Base-by-base conservation (phyloP, 2,329 filamentous ascomycete genomes). In the Penicillium sclerotigenum region DNA sequence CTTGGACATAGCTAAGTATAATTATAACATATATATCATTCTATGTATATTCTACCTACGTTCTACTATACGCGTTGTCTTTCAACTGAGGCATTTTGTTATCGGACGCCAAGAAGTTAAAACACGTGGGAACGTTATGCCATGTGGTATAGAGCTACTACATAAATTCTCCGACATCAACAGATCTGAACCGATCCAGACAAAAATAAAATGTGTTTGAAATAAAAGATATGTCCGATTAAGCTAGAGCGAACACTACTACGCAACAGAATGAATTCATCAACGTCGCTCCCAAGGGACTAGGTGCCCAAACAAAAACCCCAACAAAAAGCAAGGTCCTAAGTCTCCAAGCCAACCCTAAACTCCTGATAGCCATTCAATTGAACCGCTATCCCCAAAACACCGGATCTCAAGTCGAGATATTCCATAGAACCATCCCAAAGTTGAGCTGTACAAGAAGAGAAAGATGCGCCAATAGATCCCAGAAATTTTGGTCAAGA, bases 371-470 rank as follows among this genome's bases (percentile, higher is more conserved):
- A 60, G 56, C 46, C 56, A 62, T 56, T 45, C 41, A 53, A 52
- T 29, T 26, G 47, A 54, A 45, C 31, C 31, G 40, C 51, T 56
- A 58, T 48, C 43, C 31, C 26, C 53, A 57, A 55, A 64, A 59
- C 52, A 64, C 59, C 58, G 54, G 54, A 64, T 66, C 59, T 64
- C 45, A 42, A 43, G 34, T 51, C 56, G 57, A 64, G 57, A 61
- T 31, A 65, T 59, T 55, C 57, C 59, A 57, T 46, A 1, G 56
- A 54, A 58, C 59, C 53, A 58, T 58, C 50, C 59, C 63, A 63
- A 65, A 61, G 22, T 51, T 57, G 60, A 59, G 48, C 64, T 66
- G 50, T 64, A 63, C 66, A 67, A 57, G 61, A 68, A 66, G 49
- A 59, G 60, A 56, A 49, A 54, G 29, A 46, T 61, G 50, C 60